Percentiles rank a stretch among this genome's conserved stretches.
Evolutionary conservation across 305 asterid species (phyloP).

Genomic region (Plantago coronopus): DNA sequence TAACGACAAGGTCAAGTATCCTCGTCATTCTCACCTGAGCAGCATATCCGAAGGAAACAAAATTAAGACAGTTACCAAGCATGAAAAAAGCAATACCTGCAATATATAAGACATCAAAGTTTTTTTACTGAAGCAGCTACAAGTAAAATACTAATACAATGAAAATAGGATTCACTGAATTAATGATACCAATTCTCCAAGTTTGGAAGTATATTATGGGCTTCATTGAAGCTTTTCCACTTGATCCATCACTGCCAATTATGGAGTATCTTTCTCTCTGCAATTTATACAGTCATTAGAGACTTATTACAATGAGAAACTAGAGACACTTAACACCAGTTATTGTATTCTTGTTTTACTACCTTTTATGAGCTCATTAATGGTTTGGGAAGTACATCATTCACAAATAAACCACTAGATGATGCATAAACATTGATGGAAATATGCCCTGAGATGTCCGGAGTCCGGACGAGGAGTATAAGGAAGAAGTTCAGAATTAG

Average conservation of each 20-base stretch:
- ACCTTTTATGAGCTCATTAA: neutral
- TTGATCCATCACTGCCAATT: conserved; percentile 49
- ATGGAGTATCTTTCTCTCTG: conserved; percentile 69
- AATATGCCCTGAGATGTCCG: too few species aligned
- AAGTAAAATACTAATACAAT: conserved; percentile 1
- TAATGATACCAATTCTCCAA: conserved; percentile 82
- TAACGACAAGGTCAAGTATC: conserved; percentile 19
- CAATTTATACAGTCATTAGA: conserved; percentile 26
- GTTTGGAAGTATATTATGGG: conserved; percentile 81
- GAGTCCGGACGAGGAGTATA: too few species aligned
- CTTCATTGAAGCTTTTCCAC: conserved; percentile 54
- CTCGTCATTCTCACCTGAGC: conserved; percentile 71
- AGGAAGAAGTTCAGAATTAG: too few species aligned
- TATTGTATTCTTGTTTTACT: conserved; percentile 10
- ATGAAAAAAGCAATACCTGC: conserved; percentile 80
- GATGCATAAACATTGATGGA: too few species aligned
- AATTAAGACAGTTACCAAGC: conserved; percentile 88
- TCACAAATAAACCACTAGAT: too few species aligned
- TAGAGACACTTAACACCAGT: conserved; percentile 4
- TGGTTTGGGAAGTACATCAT: too few species aligned
- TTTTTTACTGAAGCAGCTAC: neutral
- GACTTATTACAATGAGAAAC: conserved; percentile 21
- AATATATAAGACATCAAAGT: conserved; percentile 21
- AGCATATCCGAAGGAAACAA: conserved; percentile 92
- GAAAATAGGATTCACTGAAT: conserved; percentile 17